A percentile compares a stretch with the other conserved stretches of the same genome.
These are phyloP conservation scores for Acanthamoeba castellanii DNA, from an alignment of 208 protist genomes.

Conservation along the genomic window DNA sequence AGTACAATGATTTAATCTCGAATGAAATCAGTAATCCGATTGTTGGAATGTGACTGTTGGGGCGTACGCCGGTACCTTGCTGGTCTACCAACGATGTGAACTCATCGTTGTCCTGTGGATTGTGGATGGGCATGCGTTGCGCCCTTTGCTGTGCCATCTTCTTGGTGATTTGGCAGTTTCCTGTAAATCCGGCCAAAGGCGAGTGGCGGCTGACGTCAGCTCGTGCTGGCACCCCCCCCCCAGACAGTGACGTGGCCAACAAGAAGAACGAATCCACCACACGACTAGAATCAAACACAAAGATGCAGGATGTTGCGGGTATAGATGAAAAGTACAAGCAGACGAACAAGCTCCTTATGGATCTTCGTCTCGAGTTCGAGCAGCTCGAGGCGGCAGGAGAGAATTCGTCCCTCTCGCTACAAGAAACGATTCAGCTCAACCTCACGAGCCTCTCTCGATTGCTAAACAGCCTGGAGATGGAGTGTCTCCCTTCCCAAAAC, in stretches of 20 bases:
- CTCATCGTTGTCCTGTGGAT: slow-evolving; percentile 35
- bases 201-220: no score
- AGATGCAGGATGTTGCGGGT: neutral
- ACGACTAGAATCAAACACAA: neutral
- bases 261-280: neutral
- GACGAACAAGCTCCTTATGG: slow-evolving; percentile 56
- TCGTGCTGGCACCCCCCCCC: no score
- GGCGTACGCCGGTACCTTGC: neutral
- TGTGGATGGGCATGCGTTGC: neutral
- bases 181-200: no score
- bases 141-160: slow-evolving; percentile 25
- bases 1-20: neutral
- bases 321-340: slow-evolving; percentile 72
- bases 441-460: neutral
- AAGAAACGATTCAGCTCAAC: slow-evolving; percentile 32
- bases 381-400: slow-evolving; percentile 49
- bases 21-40: neutral
- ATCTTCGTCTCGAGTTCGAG: slow-evolving; percentile 47
- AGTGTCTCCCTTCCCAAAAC: slow-evolving; percentile 5
- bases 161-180: neutral
- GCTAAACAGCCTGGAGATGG: neutral
- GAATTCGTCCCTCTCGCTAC: slow-evolving; percentile 16
- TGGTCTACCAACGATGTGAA: slow-evolving; percentile 34
- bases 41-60: no score
- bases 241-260: neutral